Evolutionary conservation across 192 early-diverging fungal genomes (phyloP), one percentile per base, ranked within the genome.

Genomic region (Gaertneriomyces semiglobifer): DNA sequence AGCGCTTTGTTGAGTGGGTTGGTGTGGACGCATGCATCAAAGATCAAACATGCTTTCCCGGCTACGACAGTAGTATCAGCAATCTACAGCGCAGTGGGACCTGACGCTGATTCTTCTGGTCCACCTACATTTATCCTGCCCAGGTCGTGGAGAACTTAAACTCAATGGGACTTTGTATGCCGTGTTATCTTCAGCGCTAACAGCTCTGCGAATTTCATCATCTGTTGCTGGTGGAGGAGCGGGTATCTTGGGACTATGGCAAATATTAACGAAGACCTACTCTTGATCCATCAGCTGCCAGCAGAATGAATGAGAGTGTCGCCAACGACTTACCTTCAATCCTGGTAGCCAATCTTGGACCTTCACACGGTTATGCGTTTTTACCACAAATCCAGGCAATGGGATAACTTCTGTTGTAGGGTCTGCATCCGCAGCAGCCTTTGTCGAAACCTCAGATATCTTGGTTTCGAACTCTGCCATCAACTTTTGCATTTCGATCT

Each of bases 21-120:
- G 3, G 81, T 76, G 65, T 91, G 75, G 38, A 91, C 72, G 56
- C 87, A 88, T 11, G 86, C 87, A 72, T 91, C 89, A 58, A 86
- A 79, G 4, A 88, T 86, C 5, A 88, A 58, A 57, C 80, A 84
- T 10, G 53, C 44, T 39, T 75, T 76, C 20, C 77, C 74, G 0
- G 60, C 76, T 86, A 53, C 42, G 46, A 41, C 2, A 43, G 11
- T 19, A 58, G 39, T 50, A 10, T 4, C 41, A 14, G 25, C 25
- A 33, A 33, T 33, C 25, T 33, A 33, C 25, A 59, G 38, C 10
- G 11, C 25, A 33, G 25, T 33, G 25, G 25, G 25, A 2, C 25
- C 25, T 1, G 25, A 0, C 25, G 1, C 1, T 33, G 25, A 2
- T 33, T 0, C 0, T 33, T 6, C n/a, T 52, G 2, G 6, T 57